Percentiles rank a stretch among this genome's conserved stretches.
Evolutionary conservation across 164 flowering plant genomes (phyloP).

Genomic region (Sedum album): DNA sequence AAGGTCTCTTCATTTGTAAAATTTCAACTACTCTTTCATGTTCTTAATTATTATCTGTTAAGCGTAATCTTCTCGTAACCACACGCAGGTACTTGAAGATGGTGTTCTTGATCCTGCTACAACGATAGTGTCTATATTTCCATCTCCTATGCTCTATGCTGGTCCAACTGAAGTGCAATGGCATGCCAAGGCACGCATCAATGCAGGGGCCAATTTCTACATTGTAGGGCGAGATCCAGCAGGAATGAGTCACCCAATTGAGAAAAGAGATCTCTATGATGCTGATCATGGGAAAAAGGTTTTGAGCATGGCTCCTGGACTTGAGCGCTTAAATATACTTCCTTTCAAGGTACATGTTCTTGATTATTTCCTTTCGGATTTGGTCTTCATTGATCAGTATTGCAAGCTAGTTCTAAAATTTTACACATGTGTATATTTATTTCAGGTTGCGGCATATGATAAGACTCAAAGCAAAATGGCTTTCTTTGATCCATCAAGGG

Average conservation of each 20-base stretch:
- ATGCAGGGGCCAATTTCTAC: conserved; percentile 98
- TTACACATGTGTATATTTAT: background rate
- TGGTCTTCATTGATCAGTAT: background rate
- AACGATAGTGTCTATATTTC: conserved; percentile 90
- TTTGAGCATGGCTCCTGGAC: conserved; percentile 95
- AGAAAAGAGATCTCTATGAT: conserved; percentile 86
- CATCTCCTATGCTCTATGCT: conserved; percentile 99
- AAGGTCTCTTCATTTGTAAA: conserved; percentile 35
- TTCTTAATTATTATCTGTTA: background rate
- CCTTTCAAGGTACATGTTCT: conserved; percentile 64
- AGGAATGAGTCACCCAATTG: conserved; percentile 90
- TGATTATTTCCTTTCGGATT: too few relatives aligned
- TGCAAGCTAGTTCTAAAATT: background rate
- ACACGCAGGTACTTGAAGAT: conserved; percentile 79
- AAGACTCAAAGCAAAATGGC: conserved; percentile 71
- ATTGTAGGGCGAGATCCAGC: conserved; percentile 98
- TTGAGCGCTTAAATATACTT: conserved; percentile 78
- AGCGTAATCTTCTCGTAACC: background rate
- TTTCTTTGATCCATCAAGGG: conserved; percentile 85
- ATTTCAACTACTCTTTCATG: background rate
- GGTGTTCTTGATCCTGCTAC: conserved; percentile 96
- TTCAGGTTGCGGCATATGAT: conserved; percentile 86
- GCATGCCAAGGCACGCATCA: conserved; percentile 95
- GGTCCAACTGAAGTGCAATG: conserved; percentile 99
- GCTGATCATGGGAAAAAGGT: conserved; percentile 97